Evolutionary conservation across 495 filamentous ascomycete genomes (phyloP).

Genomic region (Talaromyces thailandensis): DNA sequence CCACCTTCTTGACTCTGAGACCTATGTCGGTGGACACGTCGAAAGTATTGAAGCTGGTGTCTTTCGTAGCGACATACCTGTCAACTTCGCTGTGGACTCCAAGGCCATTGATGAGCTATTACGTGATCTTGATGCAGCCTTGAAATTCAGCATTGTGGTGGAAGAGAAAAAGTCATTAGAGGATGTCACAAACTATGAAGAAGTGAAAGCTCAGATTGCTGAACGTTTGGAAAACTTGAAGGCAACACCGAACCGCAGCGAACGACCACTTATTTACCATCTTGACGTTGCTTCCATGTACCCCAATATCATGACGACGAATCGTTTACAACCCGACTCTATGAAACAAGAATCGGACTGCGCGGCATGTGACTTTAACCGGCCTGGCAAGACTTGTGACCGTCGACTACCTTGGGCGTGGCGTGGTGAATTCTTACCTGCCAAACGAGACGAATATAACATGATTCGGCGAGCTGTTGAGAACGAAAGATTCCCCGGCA

Average conservation of each 20-base stretch:
- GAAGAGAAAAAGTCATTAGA: slow-evolving; percentile 92
- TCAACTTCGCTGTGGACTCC: slow-evolving; percentile 82
- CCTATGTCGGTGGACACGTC: slow-evolving; percentile 96
- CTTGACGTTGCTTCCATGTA: slow-evolving; percentile 99
- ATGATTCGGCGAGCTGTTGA: slow-evolving; percentile 94
- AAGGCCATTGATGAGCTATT: slow-evolving; percentile 83
- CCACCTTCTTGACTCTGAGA: slow-evolving; percentile 91
- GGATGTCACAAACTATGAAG: slow-evolving; percentile 87
- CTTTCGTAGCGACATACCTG: slow-evolving; percentile 90
- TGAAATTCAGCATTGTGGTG: slow-evolving; percentile 84
- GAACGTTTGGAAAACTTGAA: slow-evolving; percentile 66
- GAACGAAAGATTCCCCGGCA: slow-evolving; percentile 83
- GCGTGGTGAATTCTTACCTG: slow-evolving; percentile 95
- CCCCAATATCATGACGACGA: slow-evolving; percentile 99
- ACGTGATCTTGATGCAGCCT: slow-evolving; percentile 76
- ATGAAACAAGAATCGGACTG: slow-evolving; percentile 96
- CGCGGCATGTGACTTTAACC: slow-evolving; percentile 96
- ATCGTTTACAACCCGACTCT: slow-evolving; percentile 92
- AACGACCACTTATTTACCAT: slow-evolving; percentile 92
- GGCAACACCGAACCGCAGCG: slow-evolving; percentile 67
- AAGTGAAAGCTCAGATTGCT: slow-evolving; percentile 78
- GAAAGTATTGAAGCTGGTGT: slow-evolving; percentile 99
- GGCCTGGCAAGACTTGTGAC: slow-evolving; percentile 95
- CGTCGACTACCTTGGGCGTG: slow-evolving; percentile 93
- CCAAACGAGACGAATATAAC: slow-evolving; percentile 96